These are phyloP conservation scores for Cylindrotheca fusiformis DNA, from an alignment of 108 stramenopile species.

Conservation along the genomic window DNA sequence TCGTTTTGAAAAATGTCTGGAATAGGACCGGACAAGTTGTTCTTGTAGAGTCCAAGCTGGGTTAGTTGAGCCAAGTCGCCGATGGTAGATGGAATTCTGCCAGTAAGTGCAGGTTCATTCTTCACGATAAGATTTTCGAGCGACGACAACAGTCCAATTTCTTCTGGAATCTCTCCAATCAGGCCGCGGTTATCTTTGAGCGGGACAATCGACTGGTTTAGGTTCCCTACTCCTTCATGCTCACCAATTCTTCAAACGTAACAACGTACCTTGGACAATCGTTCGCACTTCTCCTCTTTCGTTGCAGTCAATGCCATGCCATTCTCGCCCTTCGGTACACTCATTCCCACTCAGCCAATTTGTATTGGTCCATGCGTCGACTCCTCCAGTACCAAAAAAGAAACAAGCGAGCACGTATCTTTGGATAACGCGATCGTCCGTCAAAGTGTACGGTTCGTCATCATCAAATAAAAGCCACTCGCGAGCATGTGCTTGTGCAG, in stretches of 20 bases:
- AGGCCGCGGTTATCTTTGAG: slow-evolving; percentile 43
- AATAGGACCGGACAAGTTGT: slow-evolving; percentile 51
- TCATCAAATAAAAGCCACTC: slow-evolving; percentile 49
- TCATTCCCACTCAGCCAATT: slow-evolving; percentile 71
- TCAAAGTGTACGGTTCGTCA: slow-evolving; percentile 6
- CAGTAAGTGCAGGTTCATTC: slow-evolving; percentile 51
- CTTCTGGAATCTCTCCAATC: slow-evolving; percentile 34
- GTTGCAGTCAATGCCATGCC: slow-evolving; percentile 57
- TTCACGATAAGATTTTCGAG: slow-evolving; percentile 64
- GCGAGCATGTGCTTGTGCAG: slow-evolving; percentile 54
- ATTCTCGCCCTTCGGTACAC: slow-evolving; percentile 37
- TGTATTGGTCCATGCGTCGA: slow-evolving; percentile 32
- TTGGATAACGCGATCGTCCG: slow-evolving; percentile 48
- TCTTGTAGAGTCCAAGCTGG: slow-evolving; percentile 63
- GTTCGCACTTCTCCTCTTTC: slow-evolving; percentile 51
- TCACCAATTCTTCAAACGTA: too few species aligned
- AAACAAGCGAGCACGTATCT: slow-evolving; percentile 63
- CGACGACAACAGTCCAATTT: slow-evolving; percentile 38
- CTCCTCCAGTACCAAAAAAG: slow-evolving; percentile 52
- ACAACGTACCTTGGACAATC: slow-evolving; percentile 52
- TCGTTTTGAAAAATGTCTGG: slow-evolving; percentile 34
- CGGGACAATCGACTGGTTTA: not conserved
- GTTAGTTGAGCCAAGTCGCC: slow-evolving; percentile 39
- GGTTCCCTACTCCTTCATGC: too few species aligned
- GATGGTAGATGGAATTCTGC: slow-evolving; percentile 52